Conservation (phyloP, 805 yeast species). For the Kurtzmaniella fragi region DNA sequence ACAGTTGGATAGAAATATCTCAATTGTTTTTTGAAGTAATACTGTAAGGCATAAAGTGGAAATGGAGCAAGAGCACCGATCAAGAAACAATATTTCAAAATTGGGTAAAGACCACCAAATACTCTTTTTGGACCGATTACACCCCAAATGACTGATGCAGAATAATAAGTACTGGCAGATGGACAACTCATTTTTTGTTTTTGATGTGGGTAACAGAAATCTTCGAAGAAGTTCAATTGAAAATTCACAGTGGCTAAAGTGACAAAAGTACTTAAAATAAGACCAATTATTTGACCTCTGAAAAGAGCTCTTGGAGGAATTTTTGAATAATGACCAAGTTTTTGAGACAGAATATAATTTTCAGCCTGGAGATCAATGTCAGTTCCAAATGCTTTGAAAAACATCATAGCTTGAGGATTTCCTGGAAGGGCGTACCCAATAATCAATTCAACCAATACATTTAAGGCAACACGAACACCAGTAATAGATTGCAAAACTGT, state of each 20-base stretch:
- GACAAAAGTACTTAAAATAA: constrained; percentile 14
- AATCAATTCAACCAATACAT: constrained; percentile 15
- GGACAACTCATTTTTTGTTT: constrained; percentile 21
- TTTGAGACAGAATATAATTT: constrained; percentile 25
- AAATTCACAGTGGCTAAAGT: constrained; percentile 19
- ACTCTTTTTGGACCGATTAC: constrained; percentile 49
- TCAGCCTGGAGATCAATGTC: constrained; percentile 27
- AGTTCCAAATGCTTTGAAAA: constrained; percentile 19
- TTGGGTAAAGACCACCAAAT: constrained; percentile 26
- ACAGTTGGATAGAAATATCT: constrained; percentile 30
- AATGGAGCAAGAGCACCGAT: constrained; percentile 22
- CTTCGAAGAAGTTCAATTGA: constrained; percentile 11
- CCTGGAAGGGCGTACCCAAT: constrained; percentile 24
- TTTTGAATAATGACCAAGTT: constrained; percentile 32
- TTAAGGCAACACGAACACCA: constrained; percentile 9
- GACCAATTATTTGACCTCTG: constrained; percentile 22
- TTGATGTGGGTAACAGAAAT: constrained; percentile 15
- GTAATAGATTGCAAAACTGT: constrained; percentile 11
- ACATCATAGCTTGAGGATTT: constrained; percentile 17
- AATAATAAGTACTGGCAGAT: constrained; percentile 32
- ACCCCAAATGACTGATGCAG: constrained; percentile 45
- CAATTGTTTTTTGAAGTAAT: constrained; percentile 12
- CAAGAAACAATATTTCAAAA: constrained; percentile 28
- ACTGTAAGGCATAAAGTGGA: constrained; percentile 11
- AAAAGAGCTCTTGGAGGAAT: constrained; percentile 38